Evolutionary conservation across 306 rosid genomes (phyloP), one percentile per base, ranked within the genome.

Genomic region (Lablab purpureus): DNA sequence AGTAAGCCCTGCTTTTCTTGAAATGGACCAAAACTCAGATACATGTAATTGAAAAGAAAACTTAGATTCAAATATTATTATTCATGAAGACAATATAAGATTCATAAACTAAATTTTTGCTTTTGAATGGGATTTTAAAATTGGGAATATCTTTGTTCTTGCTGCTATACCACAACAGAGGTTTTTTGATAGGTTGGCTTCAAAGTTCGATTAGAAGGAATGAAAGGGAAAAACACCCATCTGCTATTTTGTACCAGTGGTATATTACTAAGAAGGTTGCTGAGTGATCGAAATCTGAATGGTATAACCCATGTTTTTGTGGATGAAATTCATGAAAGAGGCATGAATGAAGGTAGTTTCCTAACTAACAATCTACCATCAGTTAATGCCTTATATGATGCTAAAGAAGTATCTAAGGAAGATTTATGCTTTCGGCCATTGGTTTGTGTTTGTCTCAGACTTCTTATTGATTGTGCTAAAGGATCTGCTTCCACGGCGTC

Each of bases 181-280:
- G 84, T 92, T 87, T 85, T 94, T 89, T 90, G 92, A 80, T 83
- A 93, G 99, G 96, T 93, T 82, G 99, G 99, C 63, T 96, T 90
- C 87, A 96, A 96, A 88, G 99, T 96, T 79, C 97, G 97, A 78
- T 80, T 96, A 80, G 99, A 96, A 83, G 99, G 99, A 81, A 87
- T 93, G 88, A 96, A 86, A 82, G 99, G 99, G 49, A 96, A 86
- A 87, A 95, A 93, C 28, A 96, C 98, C 73, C 97, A 73, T 70
- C 98, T 96, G 75, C 90, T 96, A 21, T 96, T 96, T 83, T 96
- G 99, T 82, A 96, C 99, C 83, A 96, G 98, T 34, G 99, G 98
- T 80, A 93, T 96, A 84, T 93, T 96, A 84, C 88, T 96, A 83
- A 88, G 99, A 88, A 89, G 99, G 84, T 82, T 93, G 86, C 85